Base-by-base conservation (phyloP, 2,329 filamentous ascomycete species). In the Tricladium varicosporioides region DNA sequence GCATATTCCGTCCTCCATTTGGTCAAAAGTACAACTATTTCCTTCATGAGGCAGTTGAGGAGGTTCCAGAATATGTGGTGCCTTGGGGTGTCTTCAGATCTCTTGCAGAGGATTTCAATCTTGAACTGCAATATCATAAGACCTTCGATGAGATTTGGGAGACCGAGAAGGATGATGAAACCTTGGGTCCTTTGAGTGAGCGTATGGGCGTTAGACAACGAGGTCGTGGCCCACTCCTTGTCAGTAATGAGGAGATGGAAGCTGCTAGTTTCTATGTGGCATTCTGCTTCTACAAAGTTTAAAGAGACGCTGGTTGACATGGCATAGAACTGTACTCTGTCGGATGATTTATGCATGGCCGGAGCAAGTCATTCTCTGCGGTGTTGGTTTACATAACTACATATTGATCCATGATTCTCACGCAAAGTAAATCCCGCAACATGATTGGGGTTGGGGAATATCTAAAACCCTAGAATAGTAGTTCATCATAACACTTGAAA, bases 1-100 rank as follows among this genome's bases (percentile, higher is more conserved):
- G 94, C 53, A 81, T 94, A 32, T 99, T 99, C 76, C 86, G 94
- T 5, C 94, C 94, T 5, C 91, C 94, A 0, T 97, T 92, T 70
- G 94, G 93, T 50, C 97, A 94, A 92, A 96, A 94, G 73, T 99
- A 99, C 76, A 96, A 86, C 70, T 99, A 96, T 78, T 96, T 92
- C 73, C 85, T 99, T 56, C 87, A 94, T 67, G 94, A 99, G 75
- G 94, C 94, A 0, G 94, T 99, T 16, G 93, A 97, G 72, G 90
- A 92, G 70, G 91, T 96, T 7, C 93, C 94, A 2, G 94, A 99
- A 76, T 99, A 96, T 71, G 93, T 99, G 1, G 94, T 99, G 1
- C 94, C 94, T 0, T 99, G 94, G 93, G 92, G 96, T 72, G 92
- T 92, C 1, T 97, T 99, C 77, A 90, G 94, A 75, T 92, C 91